These are phyloP conservation scores for Circinella minor DNA, from an alignment of 371 early-diverging fungal species.

Conservation along the genomic window DNA sequence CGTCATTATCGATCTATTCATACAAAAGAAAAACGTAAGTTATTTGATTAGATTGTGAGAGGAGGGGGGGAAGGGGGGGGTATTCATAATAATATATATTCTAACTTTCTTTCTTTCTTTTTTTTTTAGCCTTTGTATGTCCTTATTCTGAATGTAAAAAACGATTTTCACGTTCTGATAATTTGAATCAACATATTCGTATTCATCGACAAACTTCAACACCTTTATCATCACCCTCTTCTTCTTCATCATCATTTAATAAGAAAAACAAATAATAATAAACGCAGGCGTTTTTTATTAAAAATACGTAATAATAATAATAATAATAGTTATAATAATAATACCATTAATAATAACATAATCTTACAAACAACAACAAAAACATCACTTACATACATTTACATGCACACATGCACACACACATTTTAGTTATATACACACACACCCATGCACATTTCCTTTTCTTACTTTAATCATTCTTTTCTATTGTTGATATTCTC, in stretches of 20 bases:
- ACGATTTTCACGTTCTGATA: constrained; percentile 78
- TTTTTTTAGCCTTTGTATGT: constrained; percentile 43
- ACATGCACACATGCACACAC: background rate
- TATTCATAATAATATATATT: constrained; percentile 3
- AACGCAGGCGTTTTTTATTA: too few species aligned
- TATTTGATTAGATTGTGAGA: constrained; percentile 18
- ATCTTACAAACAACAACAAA: too few species aligned
- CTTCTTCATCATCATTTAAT: background rate
- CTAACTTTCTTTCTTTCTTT: background rate
- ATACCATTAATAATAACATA: too few species aligned
- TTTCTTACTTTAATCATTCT: too few species aligned
- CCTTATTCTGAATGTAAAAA: constrained; percentile 64
- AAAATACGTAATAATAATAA: too few species aligned
- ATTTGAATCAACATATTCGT: constrained; percentile 75
- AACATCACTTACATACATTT: too few species aligned
- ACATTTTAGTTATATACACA: background rate
- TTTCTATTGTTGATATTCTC: too few species aligned
- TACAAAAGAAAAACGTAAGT: constrained; percentile 36
- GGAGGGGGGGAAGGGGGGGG: background rate
- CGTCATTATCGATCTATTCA: constrained; percentile 67
- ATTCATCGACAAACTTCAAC: constrained; percentile 53
- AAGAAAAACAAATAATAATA: too few species aligned
- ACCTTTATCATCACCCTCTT: background rate
- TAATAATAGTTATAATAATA: too few species aligned
- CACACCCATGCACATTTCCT: background rate